These are phyloP conservation scores for Penicillium occitanis DNA, from an alignment of 2,329 filamentous ascomycete genomes.

Conservation along the genomic window DNA sequence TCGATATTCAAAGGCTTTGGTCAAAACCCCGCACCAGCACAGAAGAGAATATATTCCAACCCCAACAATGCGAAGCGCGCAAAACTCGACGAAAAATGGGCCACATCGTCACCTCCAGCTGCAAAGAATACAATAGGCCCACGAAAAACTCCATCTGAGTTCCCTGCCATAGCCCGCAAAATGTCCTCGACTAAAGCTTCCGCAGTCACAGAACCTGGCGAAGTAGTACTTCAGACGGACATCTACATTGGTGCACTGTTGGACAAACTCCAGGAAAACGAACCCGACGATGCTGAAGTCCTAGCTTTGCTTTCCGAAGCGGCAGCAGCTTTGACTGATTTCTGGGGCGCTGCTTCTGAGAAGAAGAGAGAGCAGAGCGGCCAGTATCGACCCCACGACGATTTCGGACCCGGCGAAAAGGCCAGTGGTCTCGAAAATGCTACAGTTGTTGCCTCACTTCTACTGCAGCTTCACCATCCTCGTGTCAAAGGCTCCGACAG, in stretches of 20 bases:
- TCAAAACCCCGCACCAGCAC: conserved; percentile 17
- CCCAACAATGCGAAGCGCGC: conserved; percentile 44
- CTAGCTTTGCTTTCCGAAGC: conserved; percentile 35
- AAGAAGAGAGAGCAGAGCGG: conserved; percentile 46
- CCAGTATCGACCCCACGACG: conserved; percentile 48
- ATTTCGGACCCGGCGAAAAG: conserved; percentile 64
- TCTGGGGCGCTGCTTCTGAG: conserved; percentile 35
- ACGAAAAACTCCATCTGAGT: conserved; percentile 59
- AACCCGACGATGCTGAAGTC: conserved; percentile 34
- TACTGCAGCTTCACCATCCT: conserved; percentile 77
- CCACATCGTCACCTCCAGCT: conserved; percentile 33
- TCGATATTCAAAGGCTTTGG: conserved; percentile 31
- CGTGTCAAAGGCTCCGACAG: conserved; percentile 38
- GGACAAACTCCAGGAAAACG: conserved; percentile 40
- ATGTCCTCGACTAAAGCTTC: conserved; percentile 61
- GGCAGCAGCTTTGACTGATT: conserved; percentile 36
- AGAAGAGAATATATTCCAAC: conserved; percentile 45
- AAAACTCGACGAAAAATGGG: conserved; percentile 43
- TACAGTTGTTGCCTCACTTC: conserved; percentile 71
- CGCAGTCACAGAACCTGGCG: conserved; percentile 65
- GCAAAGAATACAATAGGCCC: conserved; percentile 36
- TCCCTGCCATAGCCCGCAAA: conserved; percentile 70
- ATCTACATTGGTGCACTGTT: conserved; percentile 66
- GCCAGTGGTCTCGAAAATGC: conserved; percentile 71
- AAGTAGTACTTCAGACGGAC: conserved; percentile 74